Evolutionary conservation across 495 filamentous ascomycete genomes (phyloP).

Genomic region (Sporormia fimetaria): DNA sequence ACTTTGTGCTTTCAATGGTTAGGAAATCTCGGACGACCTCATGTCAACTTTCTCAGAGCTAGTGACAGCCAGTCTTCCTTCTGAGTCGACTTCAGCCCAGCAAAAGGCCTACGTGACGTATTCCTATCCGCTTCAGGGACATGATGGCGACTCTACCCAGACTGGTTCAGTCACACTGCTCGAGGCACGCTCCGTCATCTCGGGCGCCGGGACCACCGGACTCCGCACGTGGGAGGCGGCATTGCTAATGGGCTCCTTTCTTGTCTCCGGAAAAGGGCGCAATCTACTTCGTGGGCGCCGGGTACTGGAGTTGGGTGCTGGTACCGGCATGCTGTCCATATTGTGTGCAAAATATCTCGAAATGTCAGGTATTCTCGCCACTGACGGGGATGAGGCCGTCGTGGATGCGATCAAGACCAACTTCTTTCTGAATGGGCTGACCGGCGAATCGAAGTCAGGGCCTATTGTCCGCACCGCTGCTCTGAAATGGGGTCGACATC

Average conservation of each 20-base stretch:
- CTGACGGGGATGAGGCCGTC: conserved; percentile 69
- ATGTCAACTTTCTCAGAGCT: conserved; percentile 49
- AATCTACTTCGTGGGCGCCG: conserved; percentile 43
- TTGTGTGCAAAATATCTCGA: conserved; percentile 64
- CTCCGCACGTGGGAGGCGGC: conserved; percentile 90
- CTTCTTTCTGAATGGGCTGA: conserved; percentile 52
- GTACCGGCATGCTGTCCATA: conserved; percentile 76
- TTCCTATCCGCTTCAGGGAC: conserved; percentile 19
- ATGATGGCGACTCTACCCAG: conserved; percentile 1
- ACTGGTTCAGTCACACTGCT: conserved; percentile 43
- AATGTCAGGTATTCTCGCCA: conserved; percentile 54
- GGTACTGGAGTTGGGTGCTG: conserved; percentile 79
- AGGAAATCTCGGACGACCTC: conserved; percentile 71
- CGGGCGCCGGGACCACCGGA: conserved; percentile 68
- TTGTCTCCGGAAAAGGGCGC: conserved; percentile 33
- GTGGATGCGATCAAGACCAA: conserved; percentile 58
- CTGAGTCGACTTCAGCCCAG: conserved; percentile 53
- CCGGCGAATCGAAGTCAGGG: conserved; percentile 20
- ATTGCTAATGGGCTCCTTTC: conserved; percentile 69
- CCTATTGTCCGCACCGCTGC: conserved; percentile 37
- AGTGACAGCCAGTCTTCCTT: conserved; percentile 46
- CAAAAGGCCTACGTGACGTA: conserved; percentile 69
- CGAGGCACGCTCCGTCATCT: conserved; percentile 65
- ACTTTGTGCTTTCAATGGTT: conserved; percentile 17
- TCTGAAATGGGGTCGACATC: conserved; percentile 47